Base-by-base conservation (phyloP, 768 basidiomycete genomes). In the Lactifluus hygrophoroides region DNA sequence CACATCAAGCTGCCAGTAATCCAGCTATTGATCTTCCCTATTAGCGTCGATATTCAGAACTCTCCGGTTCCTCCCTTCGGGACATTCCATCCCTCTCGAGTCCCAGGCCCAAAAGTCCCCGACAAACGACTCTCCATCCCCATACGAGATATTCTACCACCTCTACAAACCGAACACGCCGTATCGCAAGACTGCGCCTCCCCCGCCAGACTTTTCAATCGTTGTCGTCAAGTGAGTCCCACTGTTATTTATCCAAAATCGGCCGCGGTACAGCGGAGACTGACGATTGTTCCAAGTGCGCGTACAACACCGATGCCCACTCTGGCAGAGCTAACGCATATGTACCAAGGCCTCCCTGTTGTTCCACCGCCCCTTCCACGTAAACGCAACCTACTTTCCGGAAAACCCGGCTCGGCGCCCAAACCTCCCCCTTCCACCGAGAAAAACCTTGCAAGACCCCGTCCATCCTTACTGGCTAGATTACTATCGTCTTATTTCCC, bases 131-230 rank as follows among this genome's bases (percentile, higher is more conserved):
- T 50, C 63, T 30, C 50, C 68, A 2, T 80, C 85, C 1, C 86
- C 87, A 0, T 97, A 94, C 69, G 75, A 80, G 51, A 78, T 91
- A 3, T 97, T 96, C 73, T 98, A 78, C 71, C 87, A 96, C 66
- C 75, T 92, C 4, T 95, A 94, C 75, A 96, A 95, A 67, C 95
- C 95, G 2, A 84, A 83, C 7, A 90, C 91, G 0, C 77, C 88
- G 8, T 95, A 84, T 74, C 86, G 82, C 68, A 91, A 86, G 73
- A 86, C 83, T 0, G 73, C 80, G 1, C 89, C 87, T 5, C 83
- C 86, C 6, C 76, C 78, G 1, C 92, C 94, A 2, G 92, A 96
- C 70, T 98, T 92, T 71, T 79, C 84, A 51, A 72, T 96, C 19
- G 89, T 90, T 1, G 87, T 94, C 2, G 77, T 97, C 56, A 83